These are phyloP conservation scores for Tolypocladium pustulatum DNA, from an alignment of 2,329 filamentous ascomycete genomes.

Conservation along the genomic window DNA sequence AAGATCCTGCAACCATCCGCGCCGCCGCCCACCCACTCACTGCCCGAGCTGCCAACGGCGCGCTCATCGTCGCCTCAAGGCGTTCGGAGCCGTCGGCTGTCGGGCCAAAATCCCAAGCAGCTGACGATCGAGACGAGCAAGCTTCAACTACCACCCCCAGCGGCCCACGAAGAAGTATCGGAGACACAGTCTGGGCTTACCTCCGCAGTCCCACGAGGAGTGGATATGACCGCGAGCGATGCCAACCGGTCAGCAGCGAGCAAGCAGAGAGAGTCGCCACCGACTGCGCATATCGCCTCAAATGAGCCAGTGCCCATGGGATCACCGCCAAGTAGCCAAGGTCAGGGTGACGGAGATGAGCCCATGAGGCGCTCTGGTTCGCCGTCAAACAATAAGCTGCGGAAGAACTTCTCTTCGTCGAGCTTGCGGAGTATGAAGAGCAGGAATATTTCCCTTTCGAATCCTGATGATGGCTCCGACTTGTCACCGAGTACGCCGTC, in stretches of 20 bases:
- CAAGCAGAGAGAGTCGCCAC: conserved; percentile 9
- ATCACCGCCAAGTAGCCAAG: conserved; percentile 22
- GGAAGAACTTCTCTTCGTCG: conserved; percentile 61
- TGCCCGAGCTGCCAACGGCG: conserved; percentile 31
- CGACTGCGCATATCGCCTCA: conserved; percentile 16
- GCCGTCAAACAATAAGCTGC: conserved; percentile 37
- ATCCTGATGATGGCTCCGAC: conserved; percentile 51
- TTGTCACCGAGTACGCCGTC: conserved; percentile 65
- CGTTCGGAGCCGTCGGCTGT: conserved; percentile 68
- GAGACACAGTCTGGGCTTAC: not conserved
- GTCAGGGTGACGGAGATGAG: conserved; percentile 24
- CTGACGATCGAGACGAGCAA: conserved; percentile 74
- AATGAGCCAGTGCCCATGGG: conserved; percentile 14
- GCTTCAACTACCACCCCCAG: conserved; percentile 13
- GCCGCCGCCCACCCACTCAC: conserved; percentile 38
- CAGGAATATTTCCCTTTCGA: conserved; percentile 60
- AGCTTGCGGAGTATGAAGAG: conserved; percentile 62
- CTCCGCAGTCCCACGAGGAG: not conserved
- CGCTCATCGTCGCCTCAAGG: conserved; percentile 28
- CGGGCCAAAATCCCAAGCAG: conserved; percentile 69
- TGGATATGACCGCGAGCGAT: conserved; percentile 4
- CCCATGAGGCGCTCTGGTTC: conserved; percentile 37
- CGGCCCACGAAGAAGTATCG: conserved; percentile 2
- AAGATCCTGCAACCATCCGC: conserved; percentile 17
- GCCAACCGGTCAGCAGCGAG: not conserved